These are phyloP conservation scores for Backusella westeae DNA, from an alignment of 192 early-diverging fungal genomes.

Conservation along the genomic window DNA sequence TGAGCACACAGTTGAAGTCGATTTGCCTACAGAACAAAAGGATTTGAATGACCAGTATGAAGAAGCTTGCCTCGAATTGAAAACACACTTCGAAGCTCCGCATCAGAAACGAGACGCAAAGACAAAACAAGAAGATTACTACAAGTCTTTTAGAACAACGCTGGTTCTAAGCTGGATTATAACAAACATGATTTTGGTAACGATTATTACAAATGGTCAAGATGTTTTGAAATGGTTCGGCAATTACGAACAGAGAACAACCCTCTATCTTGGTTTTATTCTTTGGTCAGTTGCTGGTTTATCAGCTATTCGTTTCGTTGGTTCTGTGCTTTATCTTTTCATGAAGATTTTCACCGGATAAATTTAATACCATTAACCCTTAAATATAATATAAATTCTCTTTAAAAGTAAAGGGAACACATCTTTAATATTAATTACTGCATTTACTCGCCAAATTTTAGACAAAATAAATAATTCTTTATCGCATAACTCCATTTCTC, in stretches of 20 bases:
- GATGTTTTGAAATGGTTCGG: conserved; percentile 32
- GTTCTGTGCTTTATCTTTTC: conserved; percentile 63
- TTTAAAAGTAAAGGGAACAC: background rate
- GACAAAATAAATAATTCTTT: conserved; percentile 7
- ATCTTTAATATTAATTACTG: background rate
- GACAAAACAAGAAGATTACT: conserved; percentile 50
- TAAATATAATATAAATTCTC: conserved; percentile 6
- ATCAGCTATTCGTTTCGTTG: conserved; percentile 66
- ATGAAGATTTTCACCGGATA: conserved; percentile 54
- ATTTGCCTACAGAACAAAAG: conserved; percentile 57
- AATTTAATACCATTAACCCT: background rate
- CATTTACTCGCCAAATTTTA: conserved; percentile 8
- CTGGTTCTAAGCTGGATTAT: conserved; percentile 77
- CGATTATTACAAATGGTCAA: conserved; percentile 56
- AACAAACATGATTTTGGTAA: conserved; percentile 65
- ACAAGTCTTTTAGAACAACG: conserved; percentile 76
- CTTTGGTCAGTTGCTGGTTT: conserved; percentile 76
- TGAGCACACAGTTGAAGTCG: conserved; percentile 50
- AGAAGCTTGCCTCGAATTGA: conserved; percentile 64
- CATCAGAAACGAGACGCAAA: conserved; percentile 60
- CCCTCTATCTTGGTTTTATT: conserved; percentile 59
- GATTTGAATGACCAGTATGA: conserved; percentile 88
- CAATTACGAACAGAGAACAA: conserved; percentile 37
- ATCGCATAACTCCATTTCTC: background rate
- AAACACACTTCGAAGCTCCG: conserved; percentile 35